Percentiles rank a stretch among this genome's conserved stretches.
Conservation (phyloP, 1,284 basidiomycete species). For the Microstroma glucosiphilum region DNA sequence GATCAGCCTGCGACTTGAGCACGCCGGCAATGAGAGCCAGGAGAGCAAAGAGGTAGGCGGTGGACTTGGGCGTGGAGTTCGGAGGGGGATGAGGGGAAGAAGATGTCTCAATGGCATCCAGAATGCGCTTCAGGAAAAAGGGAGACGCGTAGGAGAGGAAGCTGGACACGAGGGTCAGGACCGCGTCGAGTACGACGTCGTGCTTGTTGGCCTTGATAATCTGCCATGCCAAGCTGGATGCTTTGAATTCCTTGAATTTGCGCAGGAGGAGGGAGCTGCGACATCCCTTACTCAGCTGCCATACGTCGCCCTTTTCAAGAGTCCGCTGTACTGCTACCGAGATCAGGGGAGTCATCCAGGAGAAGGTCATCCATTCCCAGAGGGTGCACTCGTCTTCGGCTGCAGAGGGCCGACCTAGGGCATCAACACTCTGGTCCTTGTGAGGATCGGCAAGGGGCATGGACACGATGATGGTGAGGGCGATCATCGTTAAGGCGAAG, state of each 20-base stretch:
- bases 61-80: slow-evolving; percentile 8
- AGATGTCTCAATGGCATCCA: slow-evolving; percentile 11
- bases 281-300: slow-evolving; percentile 22
- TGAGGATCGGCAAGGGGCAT: background rate
- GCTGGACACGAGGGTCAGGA: slow-evolving; percentile 29
- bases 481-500: background rate
- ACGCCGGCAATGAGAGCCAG: slow-evolving; percentile 21
- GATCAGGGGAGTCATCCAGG: slow-evolving; percentile 59
- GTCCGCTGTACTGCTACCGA: slow-evolving; percentile 12
- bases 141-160: slow-evolving; percentile 23
- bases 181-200: slow-evolving; percentile 23
- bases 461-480: slow-evolving; percentile 3
- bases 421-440: background rate
- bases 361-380: slow-evolving; percentile 70
- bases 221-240: slow-evolving; percentile 13
- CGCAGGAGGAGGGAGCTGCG: slow-evolving; percentile 19
- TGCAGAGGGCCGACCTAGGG: slow-evolving; percentile 51
- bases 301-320: slow-evolving; percentile 28
- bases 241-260: slow-evolving; percentile 12
- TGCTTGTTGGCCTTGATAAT: slow-evolving; percentile 19
- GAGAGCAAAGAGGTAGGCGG: slow-evolving; percentile 26
- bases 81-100: slow-evolving; percentile 4
- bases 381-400: slow-evolving; percentile 70
- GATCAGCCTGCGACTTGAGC: slow-evolving; percentile 54
- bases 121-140: slow-evolving; percentile 30